phyloP scores from a whole-genome alignment of 2,329 filamentous ascomycete genomes.

The Xenoacremonium recifei region DNA sequence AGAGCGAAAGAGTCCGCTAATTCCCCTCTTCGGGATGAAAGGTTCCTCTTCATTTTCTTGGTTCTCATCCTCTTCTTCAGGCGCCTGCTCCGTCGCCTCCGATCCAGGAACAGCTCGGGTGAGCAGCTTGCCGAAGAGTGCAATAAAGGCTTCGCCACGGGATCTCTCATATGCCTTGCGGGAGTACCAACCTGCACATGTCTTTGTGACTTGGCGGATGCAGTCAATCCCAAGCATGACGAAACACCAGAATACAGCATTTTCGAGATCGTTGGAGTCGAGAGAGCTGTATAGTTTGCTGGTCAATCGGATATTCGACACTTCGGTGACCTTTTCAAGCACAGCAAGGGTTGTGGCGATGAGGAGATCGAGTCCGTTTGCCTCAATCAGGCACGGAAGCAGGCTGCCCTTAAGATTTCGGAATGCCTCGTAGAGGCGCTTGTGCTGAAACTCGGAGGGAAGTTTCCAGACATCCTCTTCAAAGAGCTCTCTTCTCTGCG shows the following conservation, averaged over 20 bases:
- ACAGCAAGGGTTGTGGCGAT: slow-evolving; percentile 65
- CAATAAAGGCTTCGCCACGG: slow-evolving; percentile 62
- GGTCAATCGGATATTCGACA: slow-evolving; percentile 37
- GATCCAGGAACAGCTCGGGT: slow-evolving; percentile 38
- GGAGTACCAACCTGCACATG: slow-evolving; percentile 68
- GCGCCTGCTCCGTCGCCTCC: slow-evolving; percentile 35
- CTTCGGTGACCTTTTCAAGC: slow-evolving; percentile 41
- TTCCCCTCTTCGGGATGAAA: not conserved
- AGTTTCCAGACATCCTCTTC: slow-evolving; percentile 82
- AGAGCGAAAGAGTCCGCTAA: not conserved
- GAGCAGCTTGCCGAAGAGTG: slow-evolving; percentile 36
- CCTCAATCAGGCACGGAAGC: slow-evolving; percentile 64
- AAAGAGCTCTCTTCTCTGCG: slow-evolving; percentile 63
- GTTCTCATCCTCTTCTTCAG: slow-evolving; percentile 13
- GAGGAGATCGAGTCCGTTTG: slow-evolving; percentile 76
- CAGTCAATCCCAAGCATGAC: slow-evolving; percentile 35
- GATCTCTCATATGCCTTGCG: slow-evolving; percentile 81
- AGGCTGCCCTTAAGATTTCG: slow-evolving; percentile 71
- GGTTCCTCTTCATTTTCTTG: not conserved
- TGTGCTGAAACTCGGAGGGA: slow-evolving; percentile 79
- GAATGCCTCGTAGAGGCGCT: slow-evolving; percentile 70
- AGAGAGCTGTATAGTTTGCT: slow-evolving; percentile 35
- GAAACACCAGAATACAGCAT: slow-evolving; percentile 36
- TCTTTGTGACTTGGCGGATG: slow-evolving; percentile 34
- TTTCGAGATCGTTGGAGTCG: slow-evolving; percentile 25